Percentiles rank a stretch among this genome's conserved stretches.
Evolutionary conservation across 345 rosid species (phyloP).

Genomic region (Brassica juncea): DNA sequence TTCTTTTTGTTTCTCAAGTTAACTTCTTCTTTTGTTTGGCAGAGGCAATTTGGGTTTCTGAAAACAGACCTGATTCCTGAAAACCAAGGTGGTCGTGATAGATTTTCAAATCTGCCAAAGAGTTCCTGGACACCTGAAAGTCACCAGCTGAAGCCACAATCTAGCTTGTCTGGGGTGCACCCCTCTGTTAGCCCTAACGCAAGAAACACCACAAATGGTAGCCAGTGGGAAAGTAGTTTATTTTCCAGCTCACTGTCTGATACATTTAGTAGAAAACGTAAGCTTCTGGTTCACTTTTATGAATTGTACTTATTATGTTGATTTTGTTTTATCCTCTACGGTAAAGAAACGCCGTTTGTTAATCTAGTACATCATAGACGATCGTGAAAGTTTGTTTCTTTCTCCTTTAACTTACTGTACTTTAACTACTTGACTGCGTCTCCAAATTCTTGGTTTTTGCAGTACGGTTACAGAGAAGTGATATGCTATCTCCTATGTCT

Average conservation of each 20-base stretch:
- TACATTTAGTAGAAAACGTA: slow-evolving; percentile 67
- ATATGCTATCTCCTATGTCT: slow-evolving; percentile 48
- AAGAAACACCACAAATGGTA: slow-evolving; percentile 45
- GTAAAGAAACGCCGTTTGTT: not conserved
- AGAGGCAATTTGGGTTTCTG: slow-evolving; percentile 72
- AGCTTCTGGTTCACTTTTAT: slow-evolving; percentile 37
- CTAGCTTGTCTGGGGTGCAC: slow-evolving; percentile 44
- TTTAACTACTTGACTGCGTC: slow-evolving; percentile 2
- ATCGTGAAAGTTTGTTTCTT: not conserved
- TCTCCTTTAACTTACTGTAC: slow-evolving; percentile 9
- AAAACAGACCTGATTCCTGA: slow-evolving; percentile 55
- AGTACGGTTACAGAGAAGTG: slow-evolving; percentile 63
- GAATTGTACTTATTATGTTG: not conserved
- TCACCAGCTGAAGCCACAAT: slow-evolving; percentile 46
- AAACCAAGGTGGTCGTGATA: slow-evolving; percentile 56
- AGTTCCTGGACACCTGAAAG: slow-evolving; percentile 48
- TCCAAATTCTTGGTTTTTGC: slow-evolving; percentile 31
- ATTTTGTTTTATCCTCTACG: not conserved
- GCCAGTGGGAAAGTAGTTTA: slow-evolving; percentile 77
- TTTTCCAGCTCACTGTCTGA: slow-evolving; percentile 95
- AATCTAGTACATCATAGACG: not conserved
- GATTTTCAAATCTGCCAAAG: slow-evolving; percentile 46
- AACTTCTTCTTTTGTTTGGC: slow-evolving; percentile 41
- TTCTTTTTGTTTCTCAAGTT: slow-evolving; percentile 22
- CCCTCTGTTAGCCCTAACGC: slow-evolving; percentile 41